Base-by-base conservation (phyloP, 1,284 basidiomycete genomes). In the Schizophyllum commune region DNA sequence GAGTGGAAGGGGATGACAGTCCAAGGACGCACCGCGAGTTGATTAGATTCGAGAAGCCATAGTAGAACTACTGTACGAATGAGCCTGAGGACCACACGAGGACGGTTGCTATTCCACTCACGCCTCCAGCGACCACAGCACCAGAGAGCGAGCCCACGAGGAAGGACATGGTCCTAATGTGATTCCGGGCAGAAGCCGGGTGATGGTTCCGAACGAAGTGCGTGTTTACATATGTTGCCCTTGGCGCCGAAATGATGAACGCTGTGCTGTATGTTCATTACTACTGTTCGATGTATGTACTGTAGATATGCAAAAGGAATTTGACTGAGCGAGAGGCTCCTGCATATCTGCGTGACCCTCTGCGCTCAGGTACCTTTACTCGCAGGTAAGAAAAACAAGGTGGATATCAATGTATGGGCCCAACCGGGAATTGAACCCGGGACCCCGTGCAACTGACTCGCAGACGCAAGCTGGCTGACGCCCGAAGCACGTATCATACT, bases 31-130 rank as follows among this genome's bases (percentile, higher is more conserved):
- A 83, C 83, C 76, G 76, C 53, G 78, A 76, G 57, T 79, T 76
- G 47, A 85, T 83, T 65, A 84, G 67, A 66, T 77, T 82, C 4
- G 83, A 85, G 67, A 85, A 84, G 20, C 83, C 83, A 68, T 84
- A 85, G 70, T 85, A 85, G 3, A 84, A 74, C 83, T 85, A 66
- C 1, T 58, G 56, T 27, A 33, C n/a, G 19, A 33, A 34, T 64
- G 11, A 58, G 58, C 53, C 32, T 13, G 53, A 51, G 19, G 55
- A 2, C 64, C 20, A 60, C 52, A 5, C 27, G 22, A 32, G 6
- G 27, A 22, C 1, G 9, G 34, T n/a, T 21, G 27, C 53, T 11
- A 17, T 19, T 51, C 20, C 47, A 58, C 79, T 65, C 68, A 80
- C 83, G 62, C 83, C 83, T 60, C 83, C 83, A 52, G 83, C 83